Evolutionary conservation across 2,329 filamentous ascomycete genomes (phyloP).

Genomic region (Arthroderma sp.): DNA sequence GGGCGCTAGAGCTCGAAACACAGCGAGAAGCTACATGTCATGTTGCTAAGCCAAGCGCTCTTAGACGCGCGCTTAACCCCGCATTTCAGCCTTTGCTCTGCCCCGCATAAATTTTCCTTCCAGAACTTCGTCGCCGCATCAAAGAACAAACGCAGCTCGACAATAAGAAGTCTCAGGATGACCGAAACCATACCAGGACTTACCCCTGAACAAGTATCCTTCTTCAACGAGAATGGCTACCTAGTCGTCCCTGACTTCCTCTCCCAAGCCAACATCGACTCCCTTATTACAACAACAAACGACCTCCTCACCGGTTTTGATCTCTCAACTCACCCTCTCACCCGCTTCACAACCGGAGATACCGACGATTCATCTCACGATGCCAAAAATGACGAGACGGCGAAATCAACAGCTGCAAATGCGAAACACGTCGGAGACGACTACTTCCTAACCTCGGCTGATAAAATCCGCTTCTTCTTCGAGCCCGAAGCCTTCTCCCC

Average conservation of each 20-base stretch:
- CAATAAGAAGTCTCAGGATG: background rate
- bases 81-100: too few species aligned
- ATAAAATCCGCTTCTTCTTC: conserved; percentile 95
- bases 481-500: conserved; percentile 73
- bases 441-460: conserved; percentile 81
- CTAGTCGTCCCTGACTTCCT: conserved; percentile 74
- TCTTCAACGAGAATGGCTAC: conserved; percentile 76
- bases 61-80: too few species aligned
- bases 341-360: conserved; percentile 79
- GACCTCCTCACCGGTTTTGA: conserved; percentile 61
- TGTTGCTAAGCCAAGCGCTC: too few species aligned
- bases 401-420: conserved; percentile 7
- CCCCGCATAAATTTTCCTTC: too few species aligned
- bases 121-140: too few species aligned
- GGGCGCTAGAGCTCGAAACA: too few species aligned
- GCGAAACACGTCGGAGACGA: conserved; percentile 72
- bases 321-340: conserved; percentile 78
- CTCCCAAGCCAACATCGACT: conserved; percentile 47
- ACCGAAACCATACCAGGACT: conserved; percentile 32
- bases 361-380: conserved; percentile 24
- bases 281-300: conserved; percentile 62
- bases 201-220: conserved; percentile 53
- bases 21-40: too few species aligned
- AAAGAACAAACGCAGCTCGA: too few species aligned
- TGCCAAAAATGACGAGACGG: conserved; percentile 27